Evolutionary conservation across 306 rosid species (phyloP), one percentile per base, ranked within the genome.

Genomic region (Pterocarpus santalinus): DNA sequence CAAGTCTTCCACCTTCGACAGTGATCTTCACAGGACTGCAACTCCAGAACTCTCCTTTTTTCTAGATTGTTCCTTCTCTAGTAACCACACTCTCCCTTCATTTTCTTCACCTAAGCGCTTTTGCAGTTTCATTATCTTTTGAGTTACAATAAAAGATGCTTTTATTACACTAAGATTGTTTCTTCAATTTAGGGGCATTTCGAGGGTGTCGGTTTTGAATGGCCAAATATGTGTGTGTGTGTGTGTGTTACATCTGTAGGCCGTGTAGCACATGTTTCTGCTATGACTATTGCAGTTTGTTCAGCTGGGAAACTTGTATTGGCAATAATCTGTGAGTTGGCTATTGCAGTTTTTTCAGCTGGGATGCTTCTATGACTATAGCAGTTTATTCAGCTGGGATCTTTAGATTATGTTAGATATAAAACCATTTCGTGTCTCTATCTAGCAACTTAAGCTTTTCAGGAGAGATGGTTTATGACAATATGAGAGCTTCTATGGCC

Each of bases 1-100:
- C 81, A 81, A 73, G 35, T 68, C 78, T 17, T 85, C 88, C 35
- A 67, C 33, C 78, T 69, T 76, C 84, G 60, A 44, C 64, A 89
- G 81, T 73, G 83, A 43, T 43, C 49, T 71, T 73, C 82, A 74
- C n/a, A 32, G 85, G 61, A 83, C 63, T 53, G 56, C 81, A 33
- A 60, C 49, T 52, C 28, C 28, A 22, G 38, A 38, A 38, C 70
- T 81, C 52, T 83, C 87, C 46, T 39, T 83, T 51, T 36, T 83
- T 36, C 64, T 81, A 78, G 51, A 74, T 62, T 71, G 67, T 65
- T 77, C 74, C 8, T 78, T 51, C 61, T 80, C 90, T 69, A 84
- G 91, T 86, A 86, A 6, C 12, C 80, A 28, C 65, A 22, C 44
- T 60, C 49, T 17, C 3, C 70, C 41, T 73, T 64, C 65, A 8